Evolutionary conservation across 208 protist genomes (phyloP), one percentile per base, ranked within the genome.

Genomic region (Trypanosoma conorhini): DNA sequence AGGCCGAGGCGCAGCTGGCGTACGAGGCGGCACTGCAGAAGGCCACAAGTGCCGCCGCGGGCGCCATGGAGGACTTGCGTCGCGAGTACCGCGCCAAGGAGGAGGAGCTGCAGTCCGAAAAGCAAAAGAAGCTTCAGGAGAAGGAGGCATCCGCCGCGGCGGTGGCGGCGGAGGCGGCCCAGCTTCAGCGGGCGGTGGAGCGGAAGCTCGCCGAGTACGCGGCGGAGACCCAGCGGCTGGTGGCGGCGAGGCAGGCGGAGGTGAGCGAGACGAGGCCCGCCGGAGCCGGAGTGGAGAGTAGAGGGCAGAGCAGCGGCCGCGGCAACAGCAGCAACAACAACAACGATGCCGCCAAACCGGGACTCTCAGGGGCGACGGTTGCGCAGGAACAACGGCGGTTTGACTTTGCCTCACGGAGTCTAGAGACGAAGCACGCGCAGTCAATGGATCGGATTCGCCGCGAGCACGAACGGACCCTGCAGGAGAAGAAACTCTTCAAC

Each of bases 341-440:
- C 19, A 65, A 10, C 31, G 48, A 26, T 24, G 7, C 46, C 10
- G 28, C 35, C 19, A 35, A 48, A 24, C 3, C 31, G 2, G 30
- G 22, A 42, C 30, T 0, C 66, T 8, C 22, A 1, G 35, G 3
- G 35, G 40, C 10, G 28, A 51, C 15, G 15, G 15, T 30, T 26
- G 22, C 31, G 40, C 30, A 79, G 42, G 67, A 74, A 38, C 44
- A 74, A 31, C 61, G 44, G 12, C 31, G 54, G 15, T 61, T 62
- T 72, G 72, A 76, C 17, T 51, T 81, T 31, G 51, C 78, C 0
- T 59, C 79, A 13, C 82, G 82, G 63, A 70, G 87, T 72, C 54
- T 92, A 5, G 81, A 92, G 60, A 61, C 79, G 22, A 78, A 83
- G 31, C 87, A 92, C 60, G 74, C 79, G 55, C 69, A 79, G 62